Conservation (phyloP, 306 rosid genomes). For the Arachis stenosperma region DNA sequence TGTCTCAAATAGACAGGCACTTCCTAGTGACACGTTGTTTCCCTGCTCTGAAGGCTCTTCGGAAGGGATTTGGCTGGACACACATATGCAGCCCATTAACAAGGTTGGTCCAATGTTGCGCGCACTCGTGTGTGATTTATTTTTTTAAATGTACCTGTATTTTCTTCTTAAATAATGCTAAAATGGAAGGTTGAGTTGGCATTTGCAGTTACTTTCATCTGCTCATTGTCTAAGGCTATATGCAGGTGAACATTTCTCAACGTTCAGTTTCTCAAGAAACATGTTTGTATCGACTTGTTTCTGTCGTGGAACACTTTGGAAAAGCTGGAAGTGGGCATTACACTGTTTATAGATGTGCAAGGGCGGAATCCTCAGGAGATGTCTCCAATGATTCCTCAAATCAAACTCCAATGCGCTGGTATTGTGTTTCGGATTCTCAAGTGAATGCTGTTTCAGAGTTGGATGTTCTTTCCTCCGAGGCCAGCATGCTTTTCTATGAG, state of each 20-base stretch:
- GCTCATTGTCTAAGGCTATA: conserved; percentile 6
- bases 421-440: conserved; percentile 81
- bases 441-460: conserved; percentile 68
- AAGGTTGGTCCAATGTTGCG: conserved; percentile 45
- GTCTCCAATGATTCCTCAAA: conserved; percentile 35
- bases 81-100: conserved; percentile 39
- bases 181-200: conserved; percentile 13
- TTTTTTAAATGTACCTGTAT: neutral
- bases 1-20: conserved; percentile 35
- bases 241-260: conserved; percentile 55
- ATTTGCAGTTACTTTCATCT: neutral
- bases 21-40: conserved; percentile 38
- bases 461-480: conserved; percentile 78
- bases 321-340: conserved; percentile 88
- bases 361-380: conserved; percentile 39
- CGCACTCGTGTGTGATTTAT: too few species aligned
- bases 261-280: conserved; percentile 45
- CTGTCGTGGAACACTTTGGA: conserved; percentile 89
- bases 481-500: conserved; percentile 93
- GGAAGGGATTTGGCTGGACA: conserved; percentile 42
- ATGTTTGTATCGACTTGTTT: conserved; percentile 69
- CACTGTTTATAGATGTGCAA: conserved; percentile 76
- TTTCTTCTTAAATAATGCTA: conserved; percentile 13
- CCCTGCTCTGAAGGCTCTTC: conserved; percentile 45
- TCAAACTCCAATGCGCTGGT: conserved; percentile 55